Base-by-base conservation (phyloP, 1,284 basidiomycete genomes). In the Papiliotrema fonsecae region DNA sequence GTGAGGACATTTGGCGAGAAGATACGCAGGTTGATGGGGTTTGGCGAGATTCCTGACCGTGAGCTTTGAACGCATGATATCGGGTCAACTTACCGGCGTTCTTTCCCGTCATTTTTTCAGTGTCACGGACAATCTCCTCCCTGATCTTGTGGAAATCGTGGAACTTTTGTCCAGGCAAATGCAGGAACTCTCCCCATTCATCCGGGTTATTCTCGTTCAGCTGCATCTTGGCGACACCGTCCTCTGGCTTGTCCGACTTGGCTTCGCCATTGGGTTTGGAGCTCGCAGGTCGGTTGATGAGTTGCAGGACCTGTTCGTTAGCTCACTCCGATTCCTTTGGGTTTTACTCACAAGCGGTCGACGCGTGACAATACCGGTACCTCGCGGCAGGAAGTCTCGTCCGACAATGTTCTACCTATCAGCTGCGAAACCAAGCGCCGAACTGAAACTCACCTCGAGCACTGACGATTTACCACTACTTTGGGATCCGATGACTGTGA, bases 161-260 rank as follows among this genome's bases (percentile, higher is more conserved):
- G 77, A 97, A 96, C 76, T 97, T 97, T 76, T 97, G 88, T 49
- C 88, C 87, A 0, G 94, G 92, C 40, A 96, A 80, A 71, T 96
- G 91, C 38, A 97, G 77, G 79, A 98, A 98, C 76, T 98, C 94
- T 67, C 93, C 94, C 94, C 94, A 98, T 75, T 97, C 94, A 64
- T 96, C 84, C 52, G 83, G 78, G 72, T 92, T 96, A 69, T 85
- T 87, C 42, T 80, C 78, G 58, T 85, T 74, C 41, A 69, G 39
- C 46, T 61, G 54, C 13, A 60, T 56, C 52, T 67, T 65, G 35
- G 61, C 57, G 55, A 61, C 44, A 3, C 52, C 59, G 34, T 67
- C 67, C 44, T 66, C 68, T 9, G 26, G 24, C 7, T 7, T 6
- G 10, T 32, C 30, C 30, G 10, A 9, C 37, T 39, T 39, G 4